Conservation (phyloP, 495 filamentous ascomycete genomes). For the Neurospora cerealis region DNA sequence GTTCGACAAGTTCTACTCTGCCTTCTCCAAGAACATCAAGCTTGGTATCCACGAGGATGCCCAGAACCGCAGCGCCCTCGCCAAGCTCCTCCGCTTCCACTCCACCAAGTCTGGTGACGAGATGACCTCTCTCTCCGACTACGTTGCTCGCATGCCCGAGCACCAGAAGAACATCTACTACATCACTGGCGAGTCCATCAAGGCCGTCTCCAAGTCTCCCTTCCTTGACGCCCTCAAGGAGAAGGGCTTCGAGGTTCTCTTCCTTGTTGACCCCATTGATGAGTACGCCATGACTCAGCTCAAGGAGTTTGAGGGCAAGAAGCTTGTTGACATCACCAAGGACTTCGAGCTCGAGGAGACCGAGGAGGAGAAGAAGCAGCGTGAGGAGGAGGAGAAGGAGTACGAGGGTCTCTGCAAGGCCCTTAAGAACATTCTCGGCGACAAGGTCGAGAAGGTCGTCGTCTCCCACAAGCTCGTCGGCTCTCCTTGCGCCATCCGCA, state of each 20-base stretch:
- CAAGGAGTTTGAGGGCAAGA: slow-evolving; percentile 99
- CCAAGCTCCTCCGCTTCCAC: slow-evolving; percentile 98
- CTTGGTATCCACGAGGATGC: slow-evolving; percentile 99
- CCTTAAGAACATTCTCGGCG: slow-evolving; percentile 96
- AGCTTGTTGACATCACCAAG: slow-evolving; percentile 99
- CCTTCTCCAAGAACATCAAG: slow-evolving; percentile 99
- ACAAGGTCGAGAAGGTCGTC: slow-evolving; percentile 99
- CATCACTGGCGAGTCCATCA: slow-evolving; percentile 99
- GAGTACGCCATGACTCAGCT: slow-evolving; percentile 99
- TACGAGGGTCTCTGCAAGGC: slow-evolving; percentile 87
- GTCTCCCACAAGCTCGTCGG: slow-evolving; percentile 96
- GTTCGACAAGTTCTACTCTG: slow-evolving; percentile 99
- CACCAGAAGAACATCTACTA: slow-evolving; percentile 99
- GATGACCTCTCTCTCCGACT: slow-evolving; percentile 86
- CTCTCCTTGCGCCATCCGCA: slow-evolving; percentile 96
- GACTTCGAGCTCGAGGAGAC: slow-evolving; percentile 99
- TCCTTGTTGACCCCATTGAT: slow-evolving; percentile 98
- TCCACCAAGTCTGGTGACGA: slow-evolving; percentile 98
- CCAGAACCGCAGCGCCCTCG: slow-evolving; percentile 86
- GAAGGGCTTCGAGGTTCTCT: slow-evolving; percentile 99
- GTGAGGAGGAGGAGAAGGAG: slow-evolving; percentile 96
- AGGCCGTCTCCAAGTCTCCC: slow-evolving; percentile 94
- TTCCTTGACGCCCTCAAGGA: slow-evolving; percentile 99
- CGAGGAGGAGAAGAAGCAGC: slow-evolving; percentile 96
- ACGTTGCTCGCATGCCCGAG: slow-evolving; percentile 96